Conservation (phyloP, 2,329 filamentous ascomycete genomes). For the Cladosporium sp. region DNA sequence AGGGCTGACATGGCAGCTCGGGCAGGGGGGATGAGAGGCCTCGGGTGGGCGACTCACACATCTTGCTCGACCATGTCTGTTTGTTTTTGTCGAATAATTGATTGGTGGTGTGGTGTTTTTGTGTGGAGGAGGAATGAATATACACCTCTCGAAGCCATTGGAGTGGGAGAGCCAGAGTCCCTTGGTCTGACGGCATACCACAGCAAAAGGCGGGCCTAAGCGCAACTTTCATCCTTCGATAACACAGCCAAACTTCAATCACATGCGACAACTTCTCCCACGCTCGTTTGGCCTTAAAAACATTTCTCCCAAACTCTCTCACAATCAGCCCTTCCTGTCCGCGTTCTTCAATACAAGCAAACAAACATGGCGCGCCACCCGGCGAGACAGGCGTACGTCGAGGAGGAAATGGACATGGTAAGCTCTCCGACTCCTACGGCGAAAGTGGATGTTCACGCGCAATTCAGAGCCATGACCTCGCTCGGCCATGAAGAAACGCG, state of each 20-base stretch:
- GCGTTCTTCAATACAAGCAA: not conserved
- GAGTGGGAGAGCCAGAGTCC: too few relatives aligned
- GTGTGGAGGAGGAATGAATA: too few relatives aligned
- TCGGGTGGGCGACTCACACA: not conserved
- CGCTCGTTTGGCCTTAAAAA: not conserved
- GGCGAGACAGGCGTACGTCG: constrained; percentile 86
- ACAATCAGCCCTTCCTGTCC: not conserved
- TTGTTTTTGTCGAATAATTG: not conserved
- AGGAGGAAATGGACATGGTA: constrained; percentile 55
- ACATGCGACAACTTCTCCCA: constrained; percentile 1
- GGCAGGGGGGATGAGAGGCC: not conserved
- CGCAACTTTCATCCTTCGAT: not conserved
- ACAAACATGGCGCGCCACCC: constrained; percentile 63
- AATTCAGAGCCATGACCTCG: constrained; percentile 18
- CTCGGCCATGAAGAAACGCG: constrained; percentile 8
- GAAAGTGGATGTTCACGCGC: constrained; percentile 30
- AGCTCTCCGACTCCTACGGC: constrained; percentile 8
- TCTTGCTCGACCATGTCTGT: constrained; percentile 7
- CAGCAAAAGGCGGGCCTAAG: not conserved
- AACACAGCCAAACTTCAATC: constrained; percentile 3
- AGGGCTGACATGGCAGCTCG: constrained; percentile 2
- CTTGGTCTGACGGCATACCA: not conserved
- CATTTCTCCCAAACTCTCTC: not conserved
- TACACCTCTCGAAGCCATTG: not conserved
- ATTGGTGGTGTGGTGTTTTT: not conserved